Base-by-base conservation (phyloP, 2,329 filamentous ascomycete genomes). In the Gnomoniopsis sp. region DNA sequence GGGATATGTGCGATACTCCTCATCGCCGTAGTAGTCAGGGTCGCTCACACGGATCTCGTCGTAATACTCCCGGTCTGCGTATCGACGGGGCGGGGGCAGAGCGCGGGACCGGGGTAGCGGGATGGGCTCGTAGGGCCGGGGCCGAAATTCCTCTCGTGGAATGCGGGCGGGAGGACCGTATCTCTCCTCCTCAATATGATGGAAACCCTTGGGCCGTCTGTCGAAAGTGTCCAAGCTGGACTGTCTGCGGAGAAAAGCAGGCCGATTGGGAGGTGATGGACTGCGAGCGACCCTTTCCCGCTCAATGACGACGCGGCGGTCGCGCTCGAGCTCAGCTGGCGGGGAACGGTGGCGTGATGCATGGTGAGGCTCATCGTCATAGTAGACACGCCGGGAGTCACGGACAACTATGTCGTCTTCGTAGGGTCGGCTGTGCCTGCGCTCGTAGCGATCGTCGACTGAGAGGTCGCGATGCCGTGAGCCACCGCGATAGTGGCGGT, bases 171-270 rank as follows among this genome's bases (percentile, higher is more conserved):
- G 84, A n/a, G 83, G 79, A n/a, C 81, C 79, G 65, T 87, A 86
- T 62, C 89, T 85, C 53, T 86, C 83, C 21, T 80, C 73, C 56
- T 70, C 75, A 41, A 88, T 80, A 55, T 78, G 79, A 64, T 79
- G 77, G n/a, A n/a, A n/a, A 52, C 71, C 69, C 10, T 74, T 74
- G 1, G 90, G 88, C 30, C 86, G 86, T 51, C 92, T 87, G 73
- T 97, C 93, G 69, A 91, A 96, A 0, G 90, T 96, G 71, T 96
- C 93, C 43, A 96, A 80, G 54, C 91, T 96, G 15, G 91, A 96
- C 71, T 96, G 92, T 47, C 93, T 85, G 59, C 93, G 85, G 53
- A 95, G 69, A 63, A 93, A 80, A 33, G 80, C 79, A 2, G 91
- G 92, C 49, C 89, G 82, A 49, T 78, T 77, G 55, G 79, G 74